phyloP scores from a whole-genome alignment of 345 rosid genomes.

The Pistacia integerrima region DNA sequence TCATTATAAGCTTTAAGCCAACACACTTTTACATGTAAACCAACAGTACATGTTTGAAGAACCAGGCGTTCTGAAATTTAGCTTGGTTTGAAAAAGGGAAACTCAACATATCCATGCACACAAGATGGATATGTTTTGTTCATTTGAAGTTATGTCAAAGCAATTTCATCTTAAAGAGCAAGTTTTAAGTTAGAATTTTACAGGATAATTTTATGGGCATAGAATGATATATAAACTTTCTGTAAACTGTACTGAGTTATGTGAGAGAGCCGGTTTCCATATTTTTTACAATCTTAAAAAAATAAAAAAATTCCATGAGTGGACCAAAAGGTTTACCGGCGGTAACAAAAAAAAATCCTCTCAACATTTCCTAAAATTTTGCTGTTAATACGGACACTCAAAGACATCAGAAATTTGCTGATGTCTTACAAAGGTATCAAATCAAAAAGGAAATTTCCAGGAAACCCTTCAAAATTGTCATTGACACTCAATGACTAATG shows the following conservation, averaged over 20 bases:
- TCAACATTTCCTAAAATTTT: not conserved
- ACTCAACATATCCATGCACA: not conserved
- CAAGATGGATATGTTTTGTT: not conserved
- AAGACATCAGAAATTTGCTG: slow-evolving; percentile 20
- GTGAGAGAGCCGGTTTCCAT: too few relatives aligned
- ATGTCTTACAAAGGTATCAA: slow-evolving; percentile 1
- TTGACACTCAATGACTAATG: not conserved
- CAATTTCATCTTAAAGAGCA: too few relatives aligned
- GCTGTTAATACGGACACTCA: not conserved
- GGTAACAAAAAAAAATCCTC: too few relatives aligned
- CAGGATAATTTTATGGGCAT: too few relatives aligned
- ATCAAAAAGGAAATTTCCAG: slow-evolving; percentile 24
- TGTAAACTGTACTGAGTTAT: too few relatives aligned
- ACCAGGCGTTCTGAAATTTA: not conserved
- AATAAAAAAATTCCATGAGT: too few relatives aligned
- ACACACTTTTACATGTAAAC: not conserved
- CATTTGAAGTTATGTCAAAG: too few relatives aligned
- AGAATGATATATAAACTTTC: too few relatives aligned
- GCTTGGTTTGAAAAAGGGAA: not conserved
- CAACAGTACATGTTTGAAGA: not conserved
- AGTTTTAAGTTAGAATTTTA: too few relatives aligned
- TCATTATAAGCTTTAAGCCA: too few relatives aligned
- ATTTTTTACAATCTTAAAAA: too few relatives aligned
- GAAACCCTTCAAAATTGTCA: slow-evolving; percentile 1
- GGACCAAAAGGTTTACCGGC: too few relatives aligned